Base-by-base conservation (phyloP, 495 filamentous ascomycete species). In the Lentithecium fluviatile region DNA sequence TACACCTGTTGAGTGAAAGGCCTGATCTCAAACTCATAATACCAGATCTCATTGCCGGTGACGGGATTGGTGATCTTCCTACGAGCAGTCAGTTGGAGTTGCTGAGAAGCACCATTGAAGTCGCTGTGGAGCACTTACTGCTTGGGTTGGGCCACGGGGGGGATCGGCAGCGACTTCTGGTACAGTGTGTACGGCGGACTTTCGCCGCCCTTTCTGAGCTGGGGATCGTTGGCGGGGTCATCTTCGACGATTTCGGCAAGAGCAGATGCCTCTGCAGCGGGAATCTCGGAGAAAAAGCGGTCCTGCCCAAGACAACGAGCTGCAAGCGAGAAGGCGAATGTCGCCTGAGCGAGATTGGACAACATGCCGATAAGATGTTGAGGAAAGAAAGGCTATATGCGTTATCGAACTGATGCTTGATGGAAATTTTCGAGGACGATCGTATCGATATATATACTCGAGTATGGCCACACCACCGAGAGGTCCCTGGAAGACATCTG, bases 21-120 rank as follows among this genome's bases (percentile, higher is more conserved):
- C 52, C 75, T 75, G 67, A 83, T 80, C 20, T 74, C 71, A 15
- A 80, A 67, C 58, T 81, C 74, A 60, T 80, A 84, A 50, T 74
- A 79, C 47, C 74, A 65, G 38, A 79, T 71, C 32, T 62, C 62
- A 68, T 75, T 46, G 48, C 65, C 53, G 11, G 66, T 71, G 46
- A 62, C 60, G 8, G 56, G 58, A 37, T 58, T 67, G 23, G 43
- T 62, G 43, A 62, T 55, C 1, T 43, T 62, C 25, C 71, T 72
- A 49, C 40, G 7, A 25, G 13, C 38, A 45, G 45, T 58, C 19
- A 57, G 45, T 12, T 23, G 20, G n/a, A n/a, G n/a, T n/a, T 2
- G 57, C 49, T 19, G 29, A 20, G 6, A 17, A n/a, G 2, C 13
- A 17, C 12, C 29, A 32, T 1, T 10, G 32, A 15, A 50, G 10